Percentiles rank a stretch among this genome's conserved stretches.
phyloP scores from a whole-genome alignment of 176 grass and related monocot species.

The Lolium perenne region DNA sequence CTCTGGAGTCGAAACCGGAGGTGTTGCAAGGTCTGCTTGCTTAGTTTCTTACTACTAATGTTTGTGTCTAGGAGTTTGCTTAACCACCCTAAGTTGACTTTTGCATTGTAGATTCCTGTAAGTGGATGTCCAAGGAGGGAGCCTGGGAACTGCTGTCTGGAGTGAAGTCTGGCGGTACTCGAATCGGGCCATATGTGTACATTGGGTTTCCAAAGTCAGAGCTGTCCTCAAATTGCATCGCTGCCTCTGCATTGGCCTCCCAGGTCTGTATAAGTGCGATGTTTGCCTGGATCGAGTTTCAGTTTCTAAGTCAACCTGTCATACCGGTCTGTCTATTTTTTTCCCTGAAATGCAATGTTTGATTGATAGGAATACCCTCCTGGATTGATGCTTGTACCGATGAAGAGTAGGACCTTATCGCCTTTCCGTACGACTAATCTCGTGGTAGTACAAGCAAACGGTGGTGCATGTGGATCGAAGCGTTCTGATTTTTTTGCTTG shows the following conservation, averaged over 20 bases:
- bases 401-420: slow-evolving; percentile 83
- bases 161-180: slow-evolving; percentile 49
- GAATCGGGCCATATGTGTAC: slow-evolving; percentile 65
- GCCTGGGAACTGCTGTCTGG: slow-evolving; percentile 53
- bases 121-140: slow-evolving; percentile 71
- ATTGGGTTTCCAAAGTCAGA: slow-evolving; percentile 53
- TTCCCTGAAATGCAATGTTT: slow-evolving; percentile 18
- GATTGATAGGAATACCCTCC: slow-evolving; percentile 85
- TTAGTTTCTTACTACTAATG: neutral
- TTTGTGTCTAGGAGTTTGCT: neutral
- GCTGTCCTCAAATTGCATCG: slow-evolving; percentile 29
- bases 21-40: slow-evolving; percentile 51
- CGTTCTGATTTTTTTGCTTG: slow-evolving; percentile 54
- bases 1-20: slow-evolving; percentile 54
- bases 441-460: slow-evolving; percentile 59
- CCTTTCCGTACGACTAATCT: slow-evolving; percentile 95
- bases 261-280: slow-evolving; percentile 56
- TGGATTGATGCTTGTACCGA: slow-evolving; percentile 84
- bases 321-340: neutral
- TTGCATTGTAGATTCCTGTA: slow-evolving; percentile 61
- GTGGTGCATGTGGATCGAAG: slow-evolving; percentile 7
- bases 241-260: slow-evolving; percentile 42
- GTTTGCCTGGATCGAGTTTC: neutral
- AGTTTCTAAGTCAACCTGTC: neutral
- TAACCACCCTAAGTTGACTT: slow-evolving; percentile 15